A percentile compares a stretch with the other conserved stretches of the same genome.
Conservation (phyloP, 2,329 filamentous ascomycete genomes). For the Ascochyta pisi region DNA sequence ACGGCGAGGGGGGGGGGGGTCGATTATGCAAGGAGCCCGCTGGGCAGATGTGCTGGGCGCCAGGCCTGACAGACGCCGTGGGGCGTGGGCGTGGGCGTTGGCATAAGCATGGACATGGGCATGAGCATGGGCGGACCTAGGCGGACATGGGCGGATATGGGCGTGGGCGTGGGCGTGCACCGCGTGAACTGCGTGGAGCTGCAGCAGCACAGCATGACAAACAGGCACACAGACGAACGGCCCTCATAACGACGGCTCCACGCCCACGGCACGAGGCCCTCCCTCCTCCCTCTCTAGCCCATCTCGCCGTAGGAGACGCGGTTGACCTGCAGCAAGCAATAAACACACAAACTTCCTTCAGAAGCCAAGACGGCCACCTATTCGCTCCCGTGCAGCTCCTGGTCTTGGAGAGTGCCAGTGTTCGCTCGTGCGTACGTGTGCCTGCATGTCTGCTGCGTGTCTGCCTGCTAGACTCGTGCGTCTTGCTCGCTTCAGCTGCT, state of each 20-base stretch:
- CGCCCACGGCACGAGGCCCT: slow-evolving; percentile 2
- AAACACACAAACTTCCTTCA: not conserved
- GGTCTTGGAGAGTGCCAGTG: not conserved
- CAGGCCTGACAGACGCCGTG: not conserved
- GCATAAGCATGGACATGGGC: too few relatives aligned
- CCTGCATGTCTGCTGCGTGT: too few relatives aligned
- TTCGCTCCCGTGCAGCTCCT: not conserved
- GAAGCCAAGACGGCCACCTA: not conserved
- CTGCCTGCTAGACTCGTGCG: too few relatives aligned
- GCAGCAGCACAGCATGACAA: not conserved
- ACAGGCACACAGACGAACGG: not conserved
- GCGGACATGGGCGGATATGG: too few relatives aligned
- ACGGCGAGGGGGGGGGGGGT: not conserved
- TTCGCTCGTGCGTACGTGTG: too few relatives aligned
- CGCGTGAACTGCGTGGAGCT: not conserved
- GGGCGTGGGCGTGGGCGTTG: not conserved
- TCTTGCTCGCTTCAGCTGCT: slow-evolving; percentile 2
- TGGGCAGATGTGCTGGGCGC: too few relatives aligned
- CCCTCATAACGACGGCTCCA: not conserved
- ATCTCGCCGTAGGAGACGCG: not conserved
- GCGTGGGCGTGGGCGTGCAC: too few relatives aligned
- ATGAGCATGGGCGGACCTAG: too few relatives aligned
- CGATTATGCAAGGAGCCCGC: slow-evolving; percentile 21
- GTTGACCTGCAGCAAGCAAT: slow-evolving; percentile 2
- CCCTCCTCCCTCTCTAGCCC: not conserved